Evolutionary conservation across 192 early-diverging fungal genomes (phyloP), one percentile per base, ranked within the genome.

Genomic region (Gaertneriomyces sp.): DNA sequence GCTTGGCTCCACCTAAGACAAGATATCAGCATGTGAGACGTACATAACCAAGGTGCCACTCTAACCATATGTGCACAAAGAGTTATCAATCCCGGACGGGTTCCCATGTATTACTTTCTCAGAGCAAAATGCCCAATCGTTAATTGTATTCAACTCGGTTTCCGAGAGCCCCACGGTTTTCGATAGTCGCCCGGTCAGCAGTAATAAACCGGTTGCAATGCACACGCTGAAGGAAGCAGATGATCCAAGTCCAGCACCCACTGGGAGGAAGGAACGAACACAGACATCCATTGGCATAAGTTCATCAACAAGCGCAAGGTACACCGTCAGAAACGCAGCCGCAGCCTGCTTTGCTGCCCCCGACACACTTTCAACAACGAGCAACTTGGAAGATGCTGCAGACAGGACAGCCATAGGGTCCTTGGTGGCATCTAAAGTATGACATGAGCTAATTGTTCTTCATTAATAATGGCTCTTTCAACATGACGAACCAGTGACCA

Each of bases 41-140:
- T 2, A 33, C 2, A 33, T 33, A 2, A 14, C 11, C 43, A 2
- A 40, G 25, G 25, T 2, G 25, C 25, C 25, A 33, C 1, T 0
- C 25, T 69, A 74, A 79, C 96, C 96, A 73, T 79, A 93, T 19
- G 91, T 91, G 58, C 87, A 83, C 7, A 98, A 81, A 16, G 93
- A 79, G 69, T 99, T 99, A 69, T 99, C 97, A 10, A 99, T 84
- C 1, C 97, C 97, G 25, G 91, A 94, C 5, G 95, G 94, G 40
- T 89, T 93, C 7, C 94, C 94, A 66, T 99, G 97, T 11, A 95
- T 89, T 8, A 99, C 90, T 72, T 94, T 89, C 72, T 99, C 97
- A 2, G 91, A 88, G 56, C 82, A 81, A 70, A 91, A 96, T 5
- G 93, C 93, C 89, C 93, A 96, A n/a, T 77, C 71, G 61, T 99